These are phyloP conservation scores for Lachancea cidri DNA, from an alignment of 805 yeast species.

Conservation along the genomic window DNA sequence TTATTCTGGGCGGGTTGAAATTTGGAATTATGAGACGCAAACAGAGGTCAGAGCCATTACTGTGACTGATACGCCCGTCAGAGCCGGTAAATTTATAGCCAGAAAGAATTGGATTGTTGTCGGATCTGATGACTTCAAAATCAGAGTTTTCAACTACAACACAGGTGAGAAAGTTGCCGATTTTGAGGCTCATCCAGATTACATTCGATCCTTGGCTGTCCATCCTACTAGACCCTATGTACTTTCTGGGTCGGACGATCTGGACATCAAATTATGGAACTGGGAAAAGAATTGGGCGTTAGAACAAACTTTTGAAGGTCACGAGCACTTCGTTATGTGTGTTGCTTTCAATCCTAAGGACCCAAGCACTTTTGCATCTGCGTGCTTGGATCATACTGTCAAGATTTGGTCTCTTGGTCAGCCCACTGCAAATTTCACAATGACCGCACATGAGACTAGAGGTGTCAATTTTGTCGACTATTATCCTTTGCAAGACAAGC, in stretches of 20 bases:
- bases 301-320: conserved; percentile 92
- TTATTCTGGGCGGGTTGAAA: conserved; percentile 77
- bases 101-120: conserved; percentile 96
- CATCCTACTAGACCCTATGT: conserved; percentile 91
- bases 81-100: conserved; percentile 92
- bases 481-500: conserved; percentile 96
- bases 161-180: conserved; percentile 93
- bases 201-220: conserved; percentile 86
- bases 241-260: conserved; percentile 86
- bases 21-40: conserved; percentile 87
- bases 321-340: conserved; percentile 91
- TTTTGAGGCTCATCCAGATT: conserved; percentile 98
- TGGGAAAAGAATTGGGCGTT: conserved; percentile 94
- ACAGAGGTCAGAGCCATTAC: conserved; percentile 82
- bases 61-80: conserved; percentile 92
- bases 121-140: conserved; percentile 93
- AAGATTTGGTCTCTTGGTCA: conserved; percentile 95
- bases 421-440: conserved; percentile 81
- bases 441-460: conserved; percentile 83
- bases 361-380: conserved; percentile 95
- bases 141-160: conserved; percentile 90
- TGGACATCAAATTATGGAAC: conserved; percentile 90
- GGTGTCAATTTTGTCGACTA: conserved; percentile 97
- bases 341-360: conserved; percentile 96
- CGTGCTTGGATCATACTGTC: conserved; percentile 92